Conservation (phyloP, 306 rosid genomes). For the Trichosanthes cucumerina region DNA sequence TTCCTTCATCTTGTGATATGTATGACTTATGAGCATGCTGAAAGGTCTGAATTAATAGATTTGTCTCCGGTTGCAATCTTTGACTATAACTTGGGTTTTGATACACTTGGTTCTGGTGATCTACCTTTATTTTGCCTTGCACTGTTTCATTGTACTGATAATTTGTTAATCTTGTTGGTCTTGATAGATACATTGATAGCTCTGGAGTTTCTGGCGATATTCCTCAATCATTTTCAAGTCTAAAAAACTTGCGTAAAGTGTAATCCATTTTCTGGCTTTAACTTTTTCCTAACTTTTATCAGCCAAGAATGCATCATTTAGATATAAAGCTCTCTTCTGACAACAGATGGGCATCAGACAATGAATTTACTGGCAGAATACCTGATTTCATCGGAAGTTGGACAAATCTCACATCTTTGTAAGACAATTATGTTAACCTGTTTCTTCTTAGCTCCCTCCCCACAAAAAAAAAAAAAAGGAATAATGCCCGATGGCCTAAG, state of each 20-base stretch:
- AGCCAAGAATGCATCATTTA: not conserved
- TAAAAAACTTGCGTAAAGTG: conserved; percentile 35
- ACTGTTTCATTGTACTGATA: not conserved
- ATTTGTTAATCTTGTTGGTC: conserved; percentile 11
- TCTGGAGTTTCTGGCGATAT: conserved; percentile 67
- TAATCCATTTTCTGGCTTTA: conserved; percentile 14
- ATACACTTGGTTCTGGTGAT: not conserved
- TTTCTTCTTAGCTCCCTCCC: not conserved
- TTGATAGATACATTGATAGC: conserved; percentile 58
- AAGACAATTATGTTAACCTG: conserved; percentile 20
- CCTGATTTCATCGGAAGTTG: conserved; percentile 73
- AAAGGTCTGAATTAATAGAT: not conserved
- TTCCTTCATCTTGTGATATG: not conserved
- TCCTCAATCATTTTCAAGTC: conserved; percentile 57
- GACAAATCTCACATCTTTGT: conserved; percentile 50
- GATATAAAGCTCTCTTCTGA: not conserved
- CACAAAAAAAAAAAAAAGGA: not conserved
- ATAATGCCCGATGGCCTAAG: not conserved
- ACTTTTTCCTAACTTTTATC: not conserved
- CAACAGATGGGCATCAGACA: conserved; percentile 68
- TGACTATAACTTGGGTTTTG: not conserved
- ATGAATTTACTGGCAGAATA: conserved; percentile 44
- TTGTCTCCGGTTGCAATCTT: not conserved
- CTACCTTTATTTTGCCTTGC: not conserved
- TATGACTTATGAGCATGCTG: not conserved